These are phyloP conservation scores for Pseudocercospora ulei DNA, from an alignment of 2,329 filamentous ascomycete species.

Conservation along the genomic window DNA sequence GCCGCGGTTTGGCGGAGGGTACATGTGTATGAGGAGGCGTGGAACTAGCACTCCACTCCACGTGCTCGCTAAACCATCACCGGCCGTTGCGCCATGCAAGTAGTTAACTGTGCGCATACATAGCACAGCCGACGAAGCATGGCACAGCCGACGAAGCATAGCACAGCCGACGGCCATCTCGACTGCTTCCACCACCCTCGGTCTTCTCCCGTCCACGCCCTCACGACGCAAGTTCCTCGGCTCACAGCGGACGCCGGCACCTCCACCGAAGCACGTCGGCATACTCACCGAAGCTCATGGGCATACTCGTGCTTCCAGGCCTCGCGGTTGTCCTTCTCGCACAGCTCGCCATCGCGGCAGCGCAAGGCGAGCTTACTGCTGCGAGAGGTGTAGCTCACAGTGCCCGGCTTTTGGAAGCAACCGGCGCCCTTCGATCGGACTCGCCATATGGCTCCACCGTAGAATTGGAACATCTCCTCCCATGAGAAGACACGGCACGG, in stretches of 20 bases:
- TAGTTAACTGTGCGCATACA: no score
- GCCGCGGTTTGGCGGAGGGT: no score
- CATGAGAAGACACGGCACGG: neutral
- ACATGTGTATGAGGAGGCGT: no score
- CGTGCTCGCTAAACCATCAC: no score
- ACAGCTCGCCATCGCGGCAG: conserved; percentile 26
- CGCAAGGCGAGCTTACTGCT: conserved; percentile 22
- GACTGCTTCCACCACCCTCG: conserved; percentile 16
- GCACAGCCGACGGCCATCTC: neutral
- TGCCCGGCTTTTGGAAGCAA: conserved; percentile 28
- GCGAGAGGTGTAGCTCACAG: conserved; percentile 26
- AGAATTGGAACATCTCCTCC: no score
- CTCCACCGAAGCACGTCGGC: conserved; percentile 29
- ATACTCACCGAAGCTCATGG: conserved; percentile 30
- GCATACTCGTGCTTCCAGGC: conserved; percentile 32
- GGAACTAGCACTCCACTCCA: no score
- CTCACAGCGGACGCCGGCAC: conserved; percentile 29
- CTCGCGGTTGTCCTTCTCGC: conserved; percentile 31
- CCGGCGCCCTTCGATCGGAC: conserved; percentile 20
- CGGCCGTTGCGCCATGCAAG: no score
- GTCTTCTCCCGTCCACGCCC: no score
- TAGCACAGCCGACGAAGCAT: no score
- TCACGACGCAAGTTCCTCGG: conserved; percentile 29
- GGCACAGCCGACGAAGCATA: no score
- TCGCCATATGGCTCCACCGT: conserved; percentile 16